Evolutionary conservation across 768 basidiomycete genomes (phyloP), one percentile per base, ranked within the genome.

Genomic region (Lactifluus volemus): DNA sequence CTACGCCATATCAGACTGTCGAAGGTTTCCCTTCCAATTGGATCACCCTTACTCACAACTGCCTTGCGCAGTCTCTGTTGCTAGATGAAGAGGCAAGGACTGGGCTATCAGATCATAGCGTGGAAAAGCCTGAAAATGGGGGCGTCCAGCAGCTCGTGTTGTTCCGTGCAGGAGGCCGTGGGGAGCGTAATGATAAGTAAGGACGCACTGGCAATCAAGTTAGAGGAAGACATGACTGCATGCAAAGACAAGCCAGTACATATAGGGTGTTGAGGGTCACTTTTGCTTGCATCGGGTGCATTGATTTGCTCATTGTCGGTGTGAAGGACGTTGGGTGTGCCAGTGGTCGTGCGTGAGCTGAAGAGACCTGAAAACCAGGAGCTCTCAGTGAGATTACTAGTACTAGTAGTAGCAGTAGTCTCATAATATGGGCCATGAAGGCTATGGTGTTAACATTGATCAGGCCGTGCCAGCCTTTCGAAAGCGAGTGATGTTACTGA

Each of bases 201-300:
- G 21, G 63, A 53, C 1, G 69, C 75, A n/a, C n/a, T n/a, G n/a
- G n/a, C n/a, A 36, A 78, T 77, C 17, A 87, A 72, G 70, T 88
- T 84, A 11, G 86, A 85, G 1, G 86, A 83, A 3, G 86, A 87
- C 17, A 82, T 78, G 29, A 81, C 77, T 0, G 79, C 80, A 47
- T 77, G 74, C 19, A 79, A 76, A 10, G 73, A 60, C 32, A 65
- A 57, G 55, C 51, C 48, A 50, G 69, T 39, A 49, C 58, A 36
- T 59, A 65, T 21, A 49, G 53, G 17, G 61, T 58, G 25, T 42
- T 45, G 4, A 49, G 44, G 34, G 48, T 17, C 14, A 51, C 74
- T 74, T 42, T 47, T 6, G 36, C 75, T 73, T 57, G 75, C 34
- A 25, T 68, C 68, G 54, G 60, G 36, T 14, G 66, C 59, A 65